Evolutionary conservation across 1,139 yeast species (phyloP).

Genomic region (Yamadazyma blattariae): DNA sequence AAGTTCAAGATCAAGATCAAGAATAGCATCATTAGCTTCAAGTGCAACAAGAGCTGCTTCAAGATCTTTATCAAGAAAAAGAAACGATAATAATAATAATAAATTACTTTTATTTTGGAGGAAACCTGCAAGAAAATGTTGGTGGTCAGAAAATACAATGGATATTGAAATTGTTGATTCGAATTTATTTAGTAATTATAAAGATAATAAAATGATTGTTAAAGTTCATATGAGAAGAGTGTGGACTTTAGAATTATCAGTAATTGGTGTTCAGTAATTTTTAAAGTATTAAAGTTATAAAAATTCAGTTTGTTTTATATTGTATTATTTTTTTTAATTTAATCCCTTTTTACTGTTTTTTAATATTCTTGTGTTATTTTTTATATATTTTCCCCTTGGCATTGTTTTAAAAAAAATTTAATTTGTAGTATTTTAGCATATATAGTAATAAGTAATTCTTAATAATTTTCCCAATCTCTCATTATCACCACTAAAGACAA

Average conservation of each 20-base stretch:
- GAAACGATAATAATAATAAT: conserved; percentile 43
- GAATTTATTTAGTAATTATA: conserved; percentile 21
- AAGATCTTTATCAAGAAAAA: conserved; percentile 49
- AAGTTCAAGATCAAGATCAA: conserved; percentile 39
- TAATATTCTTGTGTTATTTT: too few species aligned
- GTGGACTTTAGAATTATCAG: conserved; percentile 79
- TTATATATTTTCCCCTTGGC: too few species aligned
- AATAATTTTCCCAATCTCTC: neutral
- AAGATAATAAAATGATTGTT: conserved; percentile 22
- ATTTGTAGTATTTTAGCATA: conserved; percentile 1
- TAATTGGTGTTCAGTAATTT: conserved; percentile 50
- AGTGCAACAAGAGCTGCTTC: conserved; percentile 49
- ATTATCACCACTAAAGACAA: too few species aligned
- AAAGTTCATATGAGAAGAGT: conserved; percentile 75
- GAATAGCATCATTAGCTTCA: conserved; percentile 41
- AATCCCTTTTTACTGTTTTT: too few species aligned
- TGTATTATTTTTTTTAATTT: neutral
- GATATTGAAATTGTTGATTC: conserved; percentile 43
- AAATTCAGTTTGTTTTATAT: too few species aligned
- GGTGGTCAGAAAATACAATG: conserved; percentile 86
- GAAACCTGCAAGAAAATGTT: conserved; percentile 97
- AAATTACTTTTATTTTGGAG: conserved; percentile 92
- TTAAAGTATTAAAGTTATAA: too few species aligned
- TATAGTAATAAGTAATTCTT: neutral
- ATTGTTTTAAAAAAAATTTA: too few species aligned